Conservation (phyloP, 108 stramenopile species). For the Tribonema minus region DNA sequence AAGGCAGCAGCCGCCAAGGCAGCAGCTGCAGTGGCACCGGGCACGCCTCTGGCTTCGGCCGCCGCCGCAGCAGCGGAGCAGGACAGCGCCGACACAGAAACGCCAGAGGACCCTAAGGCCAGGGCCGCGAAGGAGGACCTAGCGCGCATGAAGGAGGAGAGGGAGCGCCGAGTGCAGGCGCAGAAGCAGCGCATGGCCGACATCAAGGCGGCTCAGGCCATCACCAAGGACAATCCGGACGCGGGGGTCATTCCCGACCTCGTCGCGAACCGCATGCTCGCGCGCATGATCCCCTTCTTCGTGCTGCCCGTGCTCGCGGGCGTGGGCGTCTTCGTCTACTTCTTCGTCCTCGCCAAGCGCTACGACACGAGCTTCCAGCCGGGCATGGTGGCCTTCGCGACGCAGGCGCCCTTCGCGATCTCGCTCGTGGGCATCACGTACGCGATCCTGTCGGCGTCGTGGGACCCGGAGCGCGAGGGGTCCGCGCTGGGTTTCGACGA, state of each 20-base stretch:
- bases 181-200: too few relatives aligned
- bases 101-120: too few relatives aligned
- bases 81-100: too few relatives aligned
- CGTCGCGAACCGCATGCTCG: conserved; percentile 43
- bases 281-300: conserved; percentile 40
- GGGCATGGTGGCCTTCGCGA: too few relatives aligned
- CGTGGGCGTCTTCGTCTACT: conserved; percentile 16
- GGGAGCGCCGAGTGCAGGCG: too few relatives aligned
- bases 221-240: conserved; percentile 18
- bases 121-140: too few relatives aligned
- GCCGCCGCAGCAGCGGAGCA: too few relatives aligned
- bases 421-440: conserved; percentile 39
- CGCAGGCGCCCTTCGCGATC: conserved; percentile 26
- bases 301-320: conserved; percentile 30
- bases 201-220: too few relatives aligned
- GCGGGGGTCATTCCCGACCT: conserved; percentile 39
- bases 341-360: conserved; percentile 22
- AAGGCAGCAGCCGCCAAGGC: too few relatives aligned
- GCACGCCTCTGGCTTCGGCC: too few relatives aligned
- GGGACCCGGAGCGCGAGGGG: conserved; percentile 45
- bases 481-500: conserved; percentile 33
- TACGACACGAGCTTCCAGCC: conserved; percentile 1
- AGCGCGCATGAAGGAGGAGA: too few relatives aligned
- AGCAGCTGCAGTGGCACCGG: too few relatives aligned
- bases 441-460: conserved; percentile 31